Evolutionary conservation across 352 stramenopile genomes (phyloP).

Genomic region (Globisporangium lucens): DNA sequence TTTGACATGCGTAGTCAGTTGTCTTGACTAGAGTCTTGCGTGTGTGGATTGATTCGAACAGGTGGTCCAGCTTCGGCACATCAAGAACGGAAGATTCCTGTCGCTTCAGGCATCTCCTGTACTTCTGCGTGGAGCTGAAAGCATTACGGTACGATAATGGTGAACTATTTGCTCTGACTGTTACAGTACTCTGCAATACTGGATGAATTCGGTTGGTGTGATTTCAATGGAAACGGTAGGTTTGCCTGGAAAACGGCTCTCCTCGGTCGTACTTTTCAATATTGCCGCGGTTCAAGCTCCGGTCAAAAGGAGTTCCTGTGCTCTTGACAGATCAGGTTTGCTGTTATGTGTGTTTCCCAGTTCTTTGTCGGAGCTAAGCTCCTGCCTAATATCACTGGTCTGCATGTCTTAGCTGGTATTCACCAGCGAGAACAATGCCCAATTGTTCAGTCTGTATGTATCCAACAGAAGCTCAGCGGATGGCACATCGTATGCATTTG

Average conservation of each 20-base stretch:
- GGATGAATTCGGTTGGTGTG: not conserved
- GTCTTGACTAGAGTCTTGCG: not conserved
- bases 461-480: conserved; percentile 47
- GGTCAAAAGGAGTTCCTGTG: conserved; percentile 57
- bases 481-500: conserved; percentile 29
- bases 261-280: conserved; percentile 49
- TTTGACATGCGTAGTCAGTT: not conserved
- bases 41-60: conserved; percentile 16
- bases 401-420: conserved; percentile 40
- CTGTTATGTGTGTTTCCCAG: not conserved
- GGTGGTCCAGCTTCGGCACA: conserved; percentile 58
- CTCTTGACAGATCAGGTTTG: conserved; percentile 64
- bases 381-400: not conserved
- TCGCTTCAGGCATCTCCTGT: conserved; percentile 43
- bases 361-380: not conserved
- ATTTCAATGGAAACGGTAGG: conserved; percentile 23
- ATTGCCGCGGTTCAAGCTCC: conserved; percentile 61
- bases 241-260: conserved; percentile 45
- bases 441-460: conserved; percentile 59
- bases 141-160: conserved; percentile 32
- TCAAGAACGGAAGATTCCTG: conserved; percentile 61
- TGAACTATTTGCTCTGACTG: not conserved
- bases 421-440: conserved; percentile 39
- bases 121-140: conserved; percentile 48
- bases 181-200: not conserved